phyloP scores from a whole-genome alignment of 768 basidiomycete genomes.

The Obba rivulosa region DNA sequence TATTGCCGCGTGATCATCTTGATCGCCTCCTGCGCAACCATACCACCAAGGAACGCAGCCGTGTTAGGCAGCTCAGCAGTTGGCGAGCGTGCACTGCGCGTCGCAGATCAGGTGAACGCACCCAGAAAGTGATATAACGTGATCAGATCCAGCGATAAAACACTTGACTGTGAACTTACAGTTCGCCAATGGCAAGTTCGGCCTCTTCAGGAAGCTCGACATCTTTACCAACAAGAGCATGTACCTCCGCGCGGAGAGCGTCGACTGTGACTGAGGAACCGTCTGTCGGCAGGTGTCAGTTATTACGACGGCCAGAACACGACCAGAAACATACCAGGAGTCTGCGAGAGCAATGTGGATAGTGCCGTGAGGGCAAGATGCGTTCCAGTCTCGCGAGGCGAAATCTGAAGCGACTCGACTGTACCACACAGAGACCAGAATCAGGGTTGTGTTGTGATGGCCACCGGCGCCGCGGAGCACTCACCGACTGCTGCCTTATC shows the following conservation, averaged over 20 bases:
- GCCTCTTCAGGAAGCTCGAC: slow-evolving; percentile 49
- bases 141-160: neutral
- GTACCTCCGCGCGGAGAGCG: slow-evolving; percentile 46
- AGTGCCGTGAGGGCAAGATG: slow-evolving; percentile 75
- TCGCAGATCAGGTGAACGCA: too few relatives aligned
- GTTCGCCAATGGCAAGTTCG: slow-evolving; percentile 63
- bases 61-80: slow-evolving; percentile 88
- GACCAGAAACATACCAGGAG: slow-evolving; percentile 4
- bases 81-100: slow-evolving; percentile 72
- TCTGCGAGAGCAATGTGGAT: slow-evolving; percentile 22
- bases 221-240: slow-evolving; percentile 42
- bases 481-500: slow-evolving; percentile 47
- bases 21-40: slow-evolving; percentile 95
- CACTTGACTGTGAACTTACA: slow-evolving; percentile 48
- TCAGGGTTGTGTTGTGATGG: neutral
- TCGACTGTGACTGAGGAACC: slow-evolving; percentile 41
- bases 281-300: slow-evolving; percentile 14
- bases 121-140: slow-evolving; percentile 8
- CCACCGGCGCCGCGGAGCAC: slow-evolving; percentile 6
- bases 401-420: slow-evolving; percentile 14
- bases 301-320: neutral
- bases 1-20: slow-evolving; percentile 97
- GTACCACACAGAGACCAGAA: too few relatives aligned
- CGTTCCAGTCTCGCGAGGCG: slow-evolving; percentile 54
- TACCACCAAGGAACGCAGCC: slow-evolving; percentile 87